These are phyloP conservation scores for Drechslerella stenobrocha DNA, from an alignment of 2,329 filamentous ascomycete species.

Conservation along the genomic window DNA sequence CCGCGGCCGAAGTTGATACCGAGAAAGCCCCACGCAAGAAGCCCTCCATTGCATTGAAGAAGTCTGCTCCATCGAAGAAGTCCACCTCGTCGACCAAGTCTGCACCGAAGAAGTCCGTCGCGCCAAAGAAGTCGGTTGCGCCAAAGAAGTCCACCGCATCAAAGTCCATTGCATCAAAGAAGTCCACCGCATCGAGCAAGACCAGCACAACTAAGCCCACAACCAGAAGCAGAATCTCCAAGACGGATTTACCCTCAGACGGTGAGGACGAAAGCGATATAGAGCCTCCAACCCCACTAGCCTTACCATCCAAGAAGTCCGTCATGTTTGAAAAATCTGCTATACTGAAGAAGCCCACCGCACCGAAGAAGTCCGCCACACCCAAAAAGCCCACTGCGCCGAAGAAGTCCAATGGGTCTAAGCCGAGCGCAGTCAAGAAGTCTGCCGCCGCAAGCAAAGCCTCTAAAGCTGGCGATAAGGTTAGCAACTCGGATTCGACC, in stretches of 20 bases:
- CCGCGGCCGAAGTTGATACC: too few species aligned
- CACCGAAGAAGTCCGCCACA: neutral
- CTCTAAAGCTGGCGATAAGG: neutral
- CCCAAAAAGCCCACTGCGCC: neutral
- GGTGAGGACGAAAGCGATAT: too few species aligned
- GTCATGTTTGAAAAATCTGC: neutral
- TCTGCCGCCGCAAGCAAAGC: neutral
- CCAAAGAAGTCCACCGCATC: too few species aligned
- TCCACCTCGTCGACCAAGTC: neutral
- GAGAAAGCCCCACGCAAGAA: too few species aligned
- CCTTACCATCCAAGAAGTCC: slow-evolving; percentile 4
- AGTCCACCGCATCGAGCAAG: too few species aligned
- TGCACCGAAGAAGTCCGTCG: neutral
- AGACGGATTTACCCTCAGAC: too few species aligned
- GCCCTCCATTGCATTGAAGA: too few species aligned
- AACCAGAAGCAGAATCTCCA: too few species aligned
- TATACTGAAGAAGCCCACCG: neutral
- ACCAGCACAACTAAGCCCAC: too few species aligned
- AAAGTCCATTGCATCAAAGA: too few species aligned
- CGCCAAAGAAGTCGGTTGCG: neutral
- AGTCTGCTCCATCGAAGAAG: too few species aligned
- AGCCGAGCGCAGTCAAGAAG: neutral
- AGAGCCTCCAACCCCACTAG: too few species aligned
- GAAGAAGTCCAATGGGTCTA: neutral
- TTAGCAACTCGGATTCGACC: neutral